Evolutionary conservation across 306 rosid genomes (phyloP), one percentile per base, ranked within the genome.

Genomic region (Oemleria cerasiformis): DNA sequence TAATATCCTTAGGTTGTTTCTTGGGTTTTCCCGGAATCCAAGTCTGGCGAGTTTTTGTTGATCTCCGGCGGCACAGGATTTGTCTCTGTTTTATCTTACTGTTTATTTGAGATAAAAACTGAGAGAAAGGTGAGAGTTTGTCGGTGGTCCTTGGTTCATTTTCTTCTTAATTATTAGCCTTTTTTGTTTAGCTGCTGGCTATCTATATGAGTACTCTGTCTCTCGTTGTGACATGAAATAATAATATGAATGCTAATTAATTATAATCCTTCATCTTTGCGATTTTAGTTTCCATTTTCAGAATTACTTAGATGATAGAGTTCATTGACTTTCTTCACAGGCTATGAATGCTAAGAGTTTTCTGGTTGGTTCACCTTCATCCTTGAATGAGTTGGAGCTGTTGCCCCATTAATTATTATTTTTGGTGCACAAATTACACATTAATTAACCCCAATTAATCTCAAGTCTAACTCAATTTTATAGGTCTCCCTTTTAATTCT

Each of bases 51-150:
- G 88, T 75, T 91, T 93, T 86, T 87, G 93, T 70, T 47, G 79
- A 64, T 72, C 50, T 42, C 88, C 88, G 85, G 72, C 86, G 86
- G 66, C 66, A 70, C 89, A 78, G 86, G 94, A 88, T 91, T 87
- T 91, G 84, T 78, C 78, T 74, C 81, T 76, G 3, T 80, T 81
- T 50, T 62, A 48, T 83, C 82, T 63, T 57, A 30, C 71, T 30
- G 72, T 81, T 81, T 72, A 56, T 56, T 57, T 51, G 81, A 70
- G 77, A 51, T 41, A 16, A 19, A 39, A 3, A 59, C 14, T 0
- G 83, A 62, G 92, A 72, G 92, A 76, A 84, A 90, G 76, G 87
- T 84, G 98, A 93, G 78, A 67, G 93, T 77, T 74, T 64, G 91
- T 75, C 88, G 90, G 91, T 85, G 85, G 75, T 77, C 43, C 61